phyloP scores from a whole-genome alignment of 805 yeast species.

The Candida vaughaniae region DNA sequence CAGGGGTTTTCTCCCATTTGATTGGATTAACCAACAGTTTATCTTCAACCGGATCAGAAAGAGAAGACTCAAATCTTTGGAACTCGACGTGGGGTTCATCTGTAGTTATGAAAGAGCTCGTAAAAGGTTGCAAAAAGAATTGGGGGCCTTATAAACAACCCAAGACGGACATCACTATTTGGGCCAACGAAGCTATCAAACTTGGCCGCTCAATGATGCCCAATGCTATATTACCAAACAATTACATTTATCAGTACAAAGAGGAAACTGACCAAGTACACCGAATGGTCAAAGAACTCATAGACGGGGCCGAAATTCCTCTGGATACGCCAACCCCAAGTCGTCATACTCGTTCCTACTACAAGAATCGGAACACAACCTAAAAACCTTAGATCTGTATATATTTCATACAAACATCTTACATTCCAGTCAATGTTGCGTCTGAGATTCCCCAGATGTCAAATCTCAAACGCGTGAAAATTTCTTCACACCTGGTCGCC shows the following conservation, averaged over 20 bases:
- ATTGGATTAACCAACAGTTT: conserved; percentile 61
- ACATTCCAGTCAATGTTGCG: too few species aligned
- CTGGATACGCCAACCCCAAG: conserved; percentile 34
- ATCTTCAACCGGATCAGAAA: conserved; percentile 1
- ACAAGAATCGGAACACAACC: too few species aligned
- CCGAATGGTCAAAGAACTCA: conserved; percentile 33
- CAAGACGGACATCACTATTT: conserved; percentile 48
- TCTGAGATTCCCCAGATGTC: not conserved
- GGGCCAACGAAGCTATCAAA: conserved; percentile 65
- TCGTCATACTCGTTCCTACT: conserved; percentile 40
- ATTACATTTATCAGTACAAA: conserved; percentile 31
- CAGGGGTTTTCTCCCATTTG: conserved; percentile 78
- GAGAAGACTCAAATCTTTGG: conserved; percentile 42
- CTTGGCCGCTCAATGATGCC: conserved; percentile 66
- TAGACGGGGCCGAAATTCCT: conserved; percentile 15
- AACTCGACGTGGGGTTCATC: conserved; percentile 62
- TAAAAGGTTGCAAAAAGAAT: conserved; percentile 63
- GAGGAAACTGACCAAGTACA: conserved; percentile 16
- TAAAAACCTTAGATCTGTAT: too few species aligned
- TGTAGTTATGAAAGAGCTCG: conserved; percentile 61
- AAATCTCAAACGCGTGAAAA: conserved; percentile 3
- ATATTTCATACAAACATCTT: too few species aligned
- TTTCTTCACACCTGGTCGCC: too few species aligned
- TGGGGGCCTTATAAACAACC: conserved; percentile 63
- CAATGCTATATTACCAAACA: conserved; percentile 40